A percentile compares a stretch with the other conserved stretches of the same genome.
phyloP scores from a whole-genome alignment of 306 rosid genomes.

The Cucurbita maxima region DNA sequence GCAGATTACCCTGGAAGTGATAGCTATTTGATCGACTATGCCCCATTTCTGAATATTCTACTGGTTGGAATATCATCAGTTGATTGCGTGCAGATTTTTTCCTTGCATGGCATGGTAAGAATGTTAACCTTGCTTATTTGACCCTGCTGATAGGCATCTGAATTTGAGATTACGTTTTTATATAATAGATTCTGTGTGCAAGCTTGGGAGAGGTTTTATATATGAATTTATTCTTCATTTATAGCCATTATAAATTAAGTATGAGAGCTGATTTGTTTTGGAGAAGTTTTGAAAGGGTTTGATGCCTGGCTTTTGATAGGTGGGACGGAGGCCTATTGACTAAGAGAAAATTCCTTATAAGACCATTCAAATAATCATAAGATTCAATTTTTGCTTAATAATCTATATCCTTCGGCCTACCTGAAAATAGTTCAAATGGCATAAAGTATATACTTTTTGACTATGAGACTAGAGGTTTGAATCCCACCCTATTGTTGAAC shows the following conservation, averaged over 20 bases:
- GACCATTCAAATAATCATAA: not conserved
- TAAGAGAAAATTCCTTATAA: not conserved
- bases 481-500: too few species aligned
- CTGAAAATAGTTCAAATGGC: too few species aligned
- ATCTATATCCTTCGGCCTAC: not conserved
- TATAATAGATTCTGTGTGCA: not conserved
- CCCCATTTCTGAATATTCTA: conserved; percentile 60
- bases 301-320: not conserved
- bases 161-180: not conserved
- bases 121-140: not conserved
- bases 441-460: too few species aligned
- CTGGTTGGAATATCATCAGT: conserved; percentile 60
- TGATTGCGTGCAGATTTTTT: conserved; percentile 73
- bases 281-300: not conserved
- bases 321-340: not conserved
- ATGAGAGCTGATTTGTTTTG: not conserved
- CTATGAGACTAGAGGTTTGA: too few species aligned
- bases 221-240: not conserved
- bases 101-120: conserved; percentile 83
- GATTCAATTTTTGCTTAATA: not conserved
- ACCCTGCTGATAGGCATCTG: not conserved
- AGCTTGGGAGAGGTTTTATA: not conserved
- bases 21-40: conserved; percentile 62
- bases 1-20: conserved; percentile 45
- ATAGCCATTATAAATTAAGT: not conserved